A percentile compares a stretch with the other conserved stretches of the same genome.
Evolutionary conservation across 2,329 filamentous ascomycete genomes (phyloP).

Genomic region (Periconia digitata): DNA sequence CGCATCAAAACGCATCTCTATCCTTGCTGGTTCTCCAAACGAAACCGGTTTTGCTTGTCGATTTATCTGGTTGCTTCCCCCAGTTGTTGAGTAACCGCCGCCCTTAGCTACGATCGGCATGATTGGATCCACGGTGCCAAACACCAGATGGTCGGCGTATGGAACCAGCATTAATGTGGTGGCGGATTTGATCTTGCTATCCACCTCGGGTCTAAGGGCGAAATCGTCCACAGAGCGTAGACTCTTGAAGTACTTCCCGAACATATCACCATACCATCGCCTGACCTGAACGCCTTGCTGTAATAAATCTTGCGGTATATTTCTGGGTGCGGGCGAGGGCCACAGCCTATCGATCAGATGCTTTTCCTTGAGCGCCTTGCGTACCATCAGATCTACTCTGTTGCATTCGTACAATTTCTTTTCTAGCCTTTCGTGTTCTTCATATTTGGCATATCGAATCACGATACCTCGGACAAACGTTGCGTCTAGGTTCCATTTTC

Average conservation of each 20-base stretch:
- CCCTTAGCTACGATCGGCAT: constrained; percentile 36
- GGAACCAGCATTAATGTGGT: constrained; percentile 39
- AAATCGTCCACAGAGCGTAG: constrained; percentile 36
- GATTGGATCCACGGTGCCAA: constrained; percentile 37
- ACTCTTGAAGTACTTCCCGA: constrained; percentile 38
- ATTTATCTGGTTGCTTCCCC: constrained; percentile 15
- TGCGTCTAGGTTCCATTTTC: constrained; percentile 34
- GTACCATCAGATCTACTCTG: constrained; percentile 38
- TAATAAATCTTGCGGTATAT: constrained; percentile 27
- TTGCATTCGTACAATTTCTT: constrained; percentile 39
- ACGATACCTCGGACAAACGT: constrained; percentile 36
- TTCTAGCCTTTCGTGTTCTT: constrained; percentile 39
- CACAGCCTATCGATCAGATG: constrained; percentile 39
- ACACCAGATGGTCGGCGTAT: constrained; percentile 35
- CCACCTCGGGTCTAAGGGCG: constrained; percentile 32
- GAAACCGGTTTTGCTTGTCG: constrained; percentile 6
- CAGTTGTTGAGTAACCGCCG: constrained; percentile 26
- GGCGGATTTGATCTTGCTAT: constrained; percentile 30
- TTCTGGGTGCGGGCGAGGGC: constrained; percentile 34
- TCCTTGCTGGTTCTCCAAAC: constrained; percentile 33
- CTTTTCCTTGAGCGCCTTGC: constrained; percentile 42
- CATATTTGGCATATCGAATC: constrained; percentile 37
- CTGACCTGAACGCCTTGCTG: constrained; percentile 37
- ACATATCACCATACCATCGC: constrained; percentile 43
- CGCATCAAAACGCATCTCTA: constrained; percentile 40